These are phyloP conservation scores for Pichia heedii DNA, from an alignment of 805 yeast genomes.

Conservation along the genomic window DNA sequence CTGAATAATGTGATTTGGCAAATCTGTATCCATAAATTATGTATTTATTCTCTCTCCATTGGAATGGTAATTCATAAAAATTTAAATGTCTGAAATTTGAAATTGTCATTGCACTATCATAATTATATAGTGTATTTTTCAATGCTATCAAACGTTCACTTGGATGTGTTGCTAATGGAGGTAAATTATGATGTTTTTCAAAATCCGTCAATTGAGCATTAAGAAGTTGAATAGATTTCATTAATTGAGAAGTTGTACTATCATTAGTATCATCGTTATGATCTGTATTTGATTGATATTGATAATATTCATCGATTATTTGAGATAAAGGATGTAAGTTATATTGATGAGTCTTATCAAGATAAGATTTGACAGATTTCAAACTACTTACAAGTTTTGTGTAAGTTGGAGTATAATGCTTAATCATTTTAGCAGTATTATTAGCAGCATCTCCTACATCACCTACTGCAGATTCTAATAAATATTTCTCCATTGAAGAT, in stretches of 20 bases:
- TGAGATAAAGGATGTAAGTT: constrained; percentile 22
- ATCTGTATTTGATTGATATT: constrained; percentile 8
- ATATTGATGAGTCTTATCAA: constrained; percentile 18
- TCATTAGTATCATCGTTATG: not conserved
- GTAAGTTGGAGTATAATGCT: constrained; percentile 12
- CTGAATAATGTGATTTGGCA: constrained; percentile 49
- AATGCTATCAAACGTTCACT: constrained; percentile 21
- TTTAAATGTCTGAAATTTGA: constrained; percentile 48
- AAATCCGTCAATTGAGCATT: constrained; percentile 34
- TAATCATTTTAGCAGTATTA: constrained; percentile 3
- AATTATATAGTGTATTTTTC: constrained; percentile 35
- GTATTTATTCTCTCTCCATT: constrained; percentile 88
- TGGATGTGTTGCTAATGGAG: constrained; percentile 17
- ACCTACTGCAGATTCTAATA: constrained; percentile 13
- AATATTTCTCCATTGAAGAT: constrained; percentile 22
- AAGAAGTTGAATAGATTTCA: constrained; percentile 30
- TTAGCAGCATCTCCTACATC: constrained; percentile 2
- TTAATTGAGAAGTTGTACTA: constrained; percentile 15
- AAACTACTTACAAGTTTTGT: constrained; percentile 19
- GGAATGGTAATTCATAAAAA: constrained; percentile 80
- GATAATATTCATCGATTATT: constrained; percentile 25
- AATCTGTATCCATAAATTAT: constrained; percentile 83
- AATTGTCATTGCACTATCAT: constrained; percentile 34
- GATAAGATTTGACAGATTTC: constrained; percentile 15
- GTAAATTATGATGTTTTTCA: constrained; percentile 27